phyloP scores from a whole-genome alignment of 2,329 filamentous ascomycete genomes.

The Hypoxylon sp. region DNA sequence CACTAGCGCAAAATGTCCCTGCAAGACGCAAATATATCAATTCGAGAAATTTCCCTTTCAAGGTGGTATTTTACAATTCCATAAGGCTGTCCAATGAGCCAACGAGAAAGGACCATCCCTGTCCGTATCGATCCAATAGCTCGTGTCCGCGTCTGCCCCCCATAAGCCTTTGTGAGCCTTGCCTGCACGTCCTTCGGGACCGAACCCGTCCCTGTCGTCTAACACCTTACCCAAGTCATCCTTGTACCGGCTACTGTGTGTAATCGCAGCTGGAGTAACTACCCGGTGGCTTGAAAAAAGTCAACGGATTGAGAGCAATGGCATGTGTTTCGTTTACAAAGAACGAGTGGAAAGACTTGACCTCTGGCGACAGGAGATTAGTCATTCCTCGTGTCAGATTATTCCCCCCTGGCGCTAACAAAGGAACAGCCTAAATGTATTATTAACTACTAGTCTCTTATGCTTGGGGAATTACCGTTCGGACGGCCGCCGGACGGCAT shows the following conservation, averaged over 20 bases:
- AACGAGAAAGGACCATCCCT: slow-evolving; percentile 9
- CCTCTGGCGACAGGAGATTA: slow-evolving; percentile 17
- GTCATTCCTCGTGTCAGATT: slow-evolving; percentile 22
- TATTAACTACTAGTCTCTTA: slow-evolving; percentile 8
- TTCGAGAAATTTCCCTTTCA: slow-evolving; percentile 21
- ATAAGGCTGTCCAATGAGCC: slow-evolving; percentile 41
- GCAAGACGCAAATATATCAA: slow-evolving; percentile 12
- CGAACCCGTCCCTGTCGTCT: slow-evolving; percentile 18
- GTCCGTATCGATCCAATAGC: slow-evolving; percentile 31
- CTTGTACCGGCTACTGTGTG: slow-evolving; percentile 5
- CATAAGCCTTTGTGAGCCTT: slow-evolving; percentile 28
- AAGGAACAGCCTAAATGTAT: slow-evolving; percentile 5
- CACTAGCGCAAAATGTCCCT: slow-evolving; percentile 31
- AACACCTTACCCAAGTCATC: background rate
- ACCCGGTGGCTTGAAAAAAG: background rate
- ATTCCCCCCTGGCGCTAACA: slow-evolving; percentile 29
- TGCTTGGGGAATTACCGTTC: slow-evolving; percentile 36
- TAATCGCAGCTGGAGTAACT: slow-evolving; percentile 9
- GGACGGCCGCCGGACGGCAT: slow-evolving; percentile 39
- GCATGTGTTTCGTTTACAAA: background rate
- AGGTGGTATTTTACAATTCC: slow-evolving; percentile 14
- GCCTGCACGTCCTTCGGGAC: slow-evolving; percentile 35
- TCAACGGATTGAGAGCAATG: background rate
- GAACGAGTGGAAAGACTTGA: background rate
- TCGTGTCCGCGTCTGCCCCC: slow-evolving; percentile 8